Evolutionary conservation across 2,329 filamentous ascomycete species (phyloP).

Genomic region (Calonectria multiphialidica): DNA sequence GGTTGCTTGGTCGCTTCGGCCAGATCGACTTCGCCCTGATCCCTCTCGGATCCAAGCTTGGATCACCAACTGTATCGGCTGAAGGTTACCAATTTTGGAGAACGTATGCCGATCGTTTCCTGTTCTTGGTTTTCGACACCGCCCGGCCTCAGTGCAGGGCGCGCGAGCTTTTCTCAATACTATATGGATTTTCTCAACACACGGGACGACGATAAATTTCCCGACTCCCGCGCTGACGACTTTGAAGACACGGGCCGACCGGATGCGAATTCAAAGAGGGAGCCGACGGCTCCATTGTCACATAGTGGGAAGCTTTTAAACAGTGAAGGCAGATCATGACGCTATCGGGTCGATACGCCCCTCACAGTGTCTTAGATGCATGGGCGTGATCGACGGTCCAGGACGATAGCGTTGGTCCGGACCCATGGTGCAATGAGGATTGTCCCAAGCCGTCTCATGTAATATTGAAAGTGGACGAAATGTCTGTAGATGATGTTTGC

Average conservation of each 20-base stretch:
- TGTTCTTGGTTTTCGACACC: not conserved
- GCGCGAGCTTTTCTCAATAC: not conserved
- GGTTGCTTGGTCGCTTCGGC: not conserved
- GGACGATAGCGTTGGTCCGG: not conserved
- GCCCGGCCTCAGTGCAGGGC: not conserved
- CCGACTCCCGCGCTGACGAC: not conserved
- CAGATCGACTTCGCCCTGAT: not conserved
- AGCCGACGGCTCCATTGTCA: slow-evolving; percentile 20
- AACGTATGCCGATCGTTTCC: not conserved
- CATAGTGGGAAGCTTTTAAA: slow-evolving; percentile 19
- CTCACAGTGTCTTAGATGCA: slow-evolving; percentile 31
- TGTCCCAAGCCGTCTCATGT: not conserved
- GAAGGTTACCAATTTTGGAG: not conserved
- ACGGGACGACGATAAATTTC: not conserved
- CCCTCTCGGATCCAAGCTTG: slow-evolving; percentile 3
- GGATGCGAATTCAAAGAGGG: not conserved
- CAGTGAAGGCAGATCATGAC: slow-evolving; percentile 16
- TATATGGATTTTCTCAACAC: not conserved
- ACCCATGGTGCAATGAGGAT: slow-evolving; percentile 8
- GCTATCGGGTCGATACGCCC: slow-evolving; percentile 13
- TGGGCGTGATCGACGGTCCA: slow-evolving; percentile 9
- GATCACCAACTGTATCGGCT: slow-evolving; percentile 3
- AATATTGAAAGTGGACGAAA: not conserved
- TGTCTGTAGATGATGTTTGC: not conserved
- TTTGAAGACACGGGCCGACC: not conserved